A percentile compares a stretch with the other conserved stretches of the same genome.
These are phyloP conservation scores for Avena atlantica DNA, from an alignment of 176 grass and related monocot species.

Conservation along the genomic window DNA sequence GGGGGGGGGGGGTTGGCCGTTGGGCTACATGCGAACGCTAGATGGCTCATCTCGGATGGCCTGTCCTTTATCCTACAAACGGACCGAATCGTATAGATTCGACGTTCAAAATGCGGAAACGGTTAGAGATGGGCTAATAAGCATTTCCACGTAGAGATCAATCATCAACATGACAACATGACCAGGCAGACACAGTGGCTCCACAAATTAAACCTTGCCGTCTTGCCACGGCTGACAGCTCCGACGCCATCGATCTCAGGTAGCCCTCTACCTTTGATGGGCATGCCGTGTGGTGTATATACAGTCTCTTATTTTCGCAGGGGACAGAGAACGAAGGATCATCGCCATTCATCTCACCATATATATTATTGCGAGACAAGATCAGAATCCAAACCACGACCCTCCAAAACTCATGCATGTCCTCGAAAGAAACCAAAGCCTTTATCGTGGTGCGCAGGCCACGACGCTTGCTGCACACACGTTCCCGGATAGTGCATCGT, in stretches of 20 bases:
- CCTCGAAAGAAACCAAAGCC: background rate
- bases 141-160: background rate
- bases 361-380: background rate
- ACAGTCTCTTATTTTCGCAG: background rate
- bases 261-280: background rate
- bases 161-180: background rate
- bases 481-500: background rate
- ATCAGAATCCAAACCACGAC: background rate
- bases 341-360: background rate
- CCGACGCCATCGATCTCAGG: background rate
- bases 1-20: too few relatives aligned
- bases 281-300: background rate
- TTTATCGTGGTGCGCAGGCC: slow-evolving; percentile 12
- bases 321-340: background rate
- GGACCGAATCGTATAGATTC: too few relatives aligned
- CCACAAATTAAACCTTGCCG: background rate
- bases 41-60: too few relatives aligned
- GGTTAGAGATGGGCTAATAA: too few relatives aligned
- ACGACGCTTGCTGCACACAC: background rate
- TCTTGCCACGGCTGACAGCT: background rate
- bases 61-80: too few relatives aligned
- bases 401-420: background rate
- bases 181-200: background rate
- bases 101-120: too few relatives aligned
- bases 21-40: too few relatives aligned